Base-by-base conservation (phyloP, 805 yeast genomes). In the Saccharomycopsis malanga region DNA sequence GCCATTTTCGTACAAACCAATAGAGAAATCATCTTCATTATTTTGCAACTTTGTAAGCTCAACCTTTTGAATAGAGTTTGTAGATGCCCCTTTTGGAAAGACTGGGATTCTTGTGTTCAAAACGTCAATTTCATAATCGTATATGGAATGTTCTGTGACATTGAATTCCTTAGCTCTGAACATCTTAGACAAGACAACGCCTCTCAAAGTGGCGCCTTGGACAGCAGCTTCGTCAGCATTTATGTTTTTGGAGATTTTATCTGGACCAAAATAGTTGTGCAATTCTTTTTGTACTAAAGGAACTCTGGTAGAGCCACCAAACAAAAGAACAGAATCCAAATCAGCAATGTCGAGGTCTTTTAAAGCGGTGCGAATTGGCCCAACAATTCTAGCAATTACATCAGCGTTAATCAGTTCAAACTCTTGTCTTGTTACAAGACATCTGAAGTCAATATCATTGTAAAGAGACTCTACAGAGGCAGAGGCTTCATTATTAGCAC, bases 141-240 rank as follows among this genome's bases (percentile, higher is more conserved):
- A 72, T 36, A 73, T 58, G 0, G 80, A 62, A 46, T 73, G 73
- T 47, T 86, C 94, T 27, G 73, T 58, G 2, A 87, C 70, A 21
- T 69, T 65, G 42, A 87, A 72, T 37, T 77, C 78, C 56, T 77
- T 77, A 4, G 84, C 72, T 55, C 80, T 77, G 62, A 79, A 82
- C 57, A 79, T 73, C 34, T 78, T 73, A n/a, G 87, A 77, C 34
- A 87, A 68, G 41, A 78, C 71, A 35, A 87, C 83, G 18, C 93
- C 98, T 54, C 88, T 75, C 34, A 84, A 68, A n/a, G 96, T 79
- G 2, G 94, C 78, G 42, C 98, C 98, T 57, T 86, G 72, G 12
- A 87, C 96, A 44, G 87, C 87, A 39, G 97, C 81, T 67, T 93
- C 98, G 64, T 93, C 98, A 0, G 98, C 93, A 63, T 93, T 93